Evolutionary conservation across 1,139 yeast genomes (phyloP), one percentile per base, ranked within the genome.

Genomic region (Diutina catenulata): DNA sequence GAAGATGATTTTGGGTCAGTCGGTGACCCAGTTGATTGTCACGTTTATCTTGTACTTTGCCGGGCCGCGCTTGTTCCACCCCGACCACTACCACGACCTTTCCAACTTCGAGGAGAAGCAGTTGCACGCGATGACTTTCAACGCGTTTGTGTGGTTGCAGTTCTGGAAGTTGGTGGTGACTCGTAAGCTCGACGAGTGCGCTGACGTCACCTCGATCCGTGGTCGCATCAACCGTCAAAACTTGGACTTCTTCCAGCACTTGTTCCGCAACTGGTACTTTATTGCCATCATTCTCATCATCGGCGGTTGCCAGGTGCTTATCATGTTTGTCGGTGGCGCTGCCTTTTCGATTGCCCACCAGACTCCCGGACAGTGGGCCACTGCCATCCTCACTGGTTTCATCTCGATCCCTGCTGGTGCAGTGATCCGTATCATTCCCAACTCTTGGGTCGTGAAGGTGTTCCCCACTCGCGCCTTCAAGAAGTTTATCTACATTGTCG

Each of bases 121-220:
- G 58, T 57, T 88, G 33, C 73, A 76, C 47, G 87, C 97, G 3
- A 68, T 88, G 74, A 88, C 94, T 2, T 91, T 91, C 65, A 91
- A 93, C 57, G 72, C 97, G 0, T 91, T 91, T 69, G 98, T 91
- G 39, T 91, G 98, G 98, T 68, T 91, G 59, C 99, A 91, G 62
- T 81, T 88, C 55, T 91, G 93, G 75, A 87, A 91, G 51, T 70
- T 91, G 61, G 76, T 91, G 51, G 94, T 87, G 32, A 80, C 95
- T 5, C 75, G 99, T 52, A 83, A 94, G 47, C 65, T 91, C 41
- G 97, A 91, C 57, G 96, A 91, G 63, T 86, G 80, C 39, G 86
- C 79, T 49, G 86, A 80, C 28, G 62, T 80, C 25, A 61, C 64
- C 2, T 65, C 60, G 3, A 62, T 80, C 37, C 65, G 65, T 43